phyloP scores from a whole-genome alignment of 257 asterid genomes.

The Hygrophila difformis region DNA sequence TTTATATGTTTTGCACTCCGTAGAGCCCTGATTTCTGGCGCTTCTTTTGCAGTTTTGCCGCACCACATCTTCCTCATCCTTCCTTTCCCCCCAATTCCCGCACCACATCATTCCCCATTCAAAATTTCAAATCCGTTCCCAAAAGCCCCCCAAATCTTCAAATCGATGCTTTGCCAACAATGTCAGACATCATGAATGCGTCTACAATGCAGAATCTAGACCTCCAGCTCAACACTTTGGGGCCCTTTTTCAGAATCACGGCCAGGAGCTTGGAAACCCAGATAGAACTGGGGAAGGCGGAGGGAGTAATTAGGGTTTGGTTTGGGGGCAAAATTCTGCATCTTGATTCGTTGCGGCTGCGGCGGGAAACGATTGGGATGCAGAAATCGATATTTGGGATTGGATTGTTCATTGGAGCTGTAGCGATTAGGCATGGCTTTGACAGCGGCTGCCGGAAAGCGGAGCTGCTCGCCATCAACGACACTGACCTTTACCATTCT shows the following conservation, averaged over 20 bases:
- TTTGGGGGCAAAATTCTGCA: slow-evolving; percentile 70
- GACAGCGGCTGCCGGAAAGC: slow-evolving; percentile 67
- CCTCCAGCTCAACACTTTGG: slow-evolving; percentile 46
- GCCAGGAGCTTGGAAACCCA: slow-evolving; percentile 42
- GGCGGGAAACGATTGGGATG: slow-evolving; percentile 62
- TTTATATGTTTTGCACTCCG: no score
- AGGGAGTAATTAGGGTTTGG: slow-evolving; percentile 78
- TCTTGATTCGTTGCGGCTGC: slow-evolving; percentile 61
- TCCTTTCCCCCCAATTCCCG: no score
- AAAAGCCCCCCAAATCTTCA: slow-evolving; percentile 7
- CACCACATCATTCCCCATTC: no score
- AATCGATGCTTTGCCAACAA: slow-evolving; percentile 32
- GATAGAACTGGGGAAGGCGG: slow-evolving; percentile 62
- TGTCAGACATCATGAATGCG: slow-evolving; percentile 64
- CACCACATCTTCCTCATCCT: no score
- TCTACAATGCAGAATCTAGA: slow-evolving; percentile 68
- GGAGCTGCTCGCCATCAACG: slow-evolving; percentile 86
- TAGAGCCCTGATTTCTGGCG: no score
- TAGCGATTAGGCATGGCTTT: slow-evolving; percentile 70
- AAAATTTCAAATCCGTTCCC: neutral
- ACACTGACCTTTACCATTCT: slow-evolving; percentile 64
- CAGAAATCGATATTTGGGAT: slow-evolving; percentile 85
- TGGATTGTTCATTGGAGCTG: slow-evolving; percentile 87
- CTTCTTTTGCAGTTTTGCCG: no score
- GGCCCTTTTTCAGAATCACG: slow-evolving; percentile 77